Base-by-base conservation (phyloP, 352 stramenopile species). In the Phytophthora fragariaefolia region DNA sequence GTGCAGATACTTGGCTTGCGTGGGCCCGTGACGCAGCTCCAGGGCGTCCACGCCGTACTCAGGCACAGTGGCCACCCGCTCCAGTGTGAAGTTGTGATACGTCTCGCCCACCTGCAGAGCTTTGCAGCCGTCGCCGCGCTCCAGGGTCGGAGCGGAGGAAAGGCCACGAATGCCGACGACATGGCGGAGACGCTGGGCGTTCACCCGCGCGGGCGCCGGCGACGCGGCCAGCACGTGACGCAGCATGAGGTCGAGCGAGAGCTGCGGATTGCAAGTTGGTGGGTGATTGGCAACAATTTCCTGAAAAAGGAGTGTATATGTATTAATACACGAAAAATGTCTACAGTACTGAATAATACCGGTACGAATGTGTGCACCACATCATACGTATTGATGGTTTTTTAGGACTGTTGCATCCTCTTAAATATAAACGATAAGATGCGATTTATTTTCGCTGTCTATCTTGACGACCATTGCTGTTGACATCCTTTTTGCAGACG, bases 11-110 rank as follows among this genome's bases (percentile, higher is more conserved):
- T 67, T 77, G 7, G 89, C 87, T 34, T 88, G 80, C 9, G 89
- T 97, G n/a, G 38, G 67, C 45, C 73, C 61, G 67, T 97, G 89
- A 27, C 82, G 66, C 36, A 96, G 83, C 64, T 97, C 81, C 47
- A 93, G 65, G 20, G 87, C 85, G 18, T 90, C 72, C n/a, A 97
- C 68, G 43, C 79, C 89, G 74, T 94, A 95, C 77, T 97, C 89
- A 10, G 89, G 86, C 61, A 96, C 77, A 34, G 59, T 76, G 27
- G 77, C 63, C 43, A 89, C 76, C 66, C 83, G 74, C 65, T 83
- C 62, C 18, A 92, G 66, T 49, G 38, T 71, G 46, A 97, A 97
- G 58, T 90, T 91, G 76, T 97, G 85, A 65, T 89, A 87, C 26
- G 64, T 82, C 40, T 92, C 75, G 40, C 82, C 82, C 36, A 88